Evolutionary conservation across 2,329 filamentous ascomycete genomes (phyloP), one percentile per base, ranked within the genome.

Genomic region (Ophiobolus disseminans): DNA sequence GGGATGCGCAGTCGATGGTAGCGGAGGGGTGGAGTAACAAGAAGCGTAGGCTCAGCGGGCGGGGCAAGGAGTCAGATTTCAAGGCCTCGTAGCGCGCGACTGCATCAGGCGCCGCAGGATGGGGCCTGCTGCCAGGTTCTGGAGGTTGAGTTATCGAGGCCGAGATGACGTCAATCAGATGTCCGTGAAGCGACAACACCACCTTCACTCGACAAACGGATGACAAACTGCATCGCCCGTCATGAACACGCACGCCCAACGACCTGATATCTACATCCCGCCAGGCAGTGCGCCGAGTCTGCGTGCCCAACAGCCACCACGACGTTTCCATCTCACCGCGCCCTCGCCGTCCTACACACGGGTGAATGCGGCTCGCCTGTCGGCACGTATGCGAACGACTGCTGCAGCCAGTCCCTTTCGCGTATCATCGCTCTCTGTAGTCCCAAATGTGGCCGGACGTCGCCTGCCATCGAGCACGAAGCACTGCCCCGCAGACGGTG

Each of bases 401-500:
- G 14, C 45, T 51, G 44, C 36, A 32, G 49, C 41, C 42, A 42
- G 45, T 34, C 45, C 34, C 48, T 46, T 34, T 40, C 17, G 39
- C 39, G 32, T 38, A 40, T 42, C 22, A 45, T 40, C 37, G 41
- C 42, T 48, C 42, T 49, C 37, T 41, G 30, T 22, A 45, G 25
- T n/a, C 9, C 21, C 39, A 28, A 45, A 10, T 14, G 45, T 55
- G 44, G 55, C 54, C 57, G 50, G 46, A 48, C 45, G 40, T 45
- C 36, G 51, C 54, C 20, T 40, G 21, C 11, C 13, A 20, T 30
- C n/a, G 49, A 45, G 38, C 40, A 35, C 25, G 25, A 36, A 49
- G 52, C 57, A 58, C 49, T 50, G 55, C 57, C 57, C 51, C 54
- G 46, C 51, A 50, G 45, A 37, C 53, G 45, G 50, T 55, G 48